These are phyloP conservation scores for Umbelopsis sp. DNA, from an alignment of 371 early-diverging fungal genomes.

Conservation along the genomic window DNA sequence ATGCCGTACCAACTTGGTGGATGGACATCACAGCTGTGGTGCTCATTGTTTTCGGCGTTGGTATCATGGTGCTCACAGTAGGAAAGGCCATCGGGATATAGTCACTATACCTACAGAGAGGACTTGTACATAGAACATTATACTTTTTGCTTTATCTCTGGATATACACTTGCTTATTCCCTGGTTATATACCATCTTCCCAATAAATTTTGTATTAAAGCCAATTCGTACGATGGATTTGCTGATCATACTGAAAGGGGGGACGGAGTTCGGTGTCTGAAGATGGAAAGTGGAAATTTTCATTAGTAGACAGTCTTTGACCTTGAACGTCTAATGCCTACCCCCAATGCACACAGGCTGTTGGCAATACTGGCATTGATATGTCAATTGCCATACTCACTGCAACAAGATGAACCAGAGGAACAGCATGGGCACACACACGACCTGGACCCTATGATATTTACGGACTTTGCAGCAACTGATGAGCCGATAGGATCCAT, in stretches of 20 bases:
- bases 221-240: no score
- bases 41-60: slow-evolving; percentile 29
- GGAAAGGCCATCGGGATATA: slow-evolving; percentile 24
- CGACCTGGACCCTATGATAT: slow-evolving; percentile 42
- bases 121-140: neutral
- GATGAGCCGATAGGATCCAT: slow-evolving; percentile 51
- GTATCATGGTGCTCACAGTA: slow-evolving; percentile 41
- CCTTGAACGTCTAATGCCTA: neutral
- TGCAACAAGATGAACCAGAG: slow-evolving; percentile 31
- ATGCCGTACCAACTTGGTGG: slow-evolving; percentile 24
- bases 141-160: neutral
- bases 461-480: slow-evolving; percentile 42
- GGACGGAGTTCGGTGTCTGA: neutral
- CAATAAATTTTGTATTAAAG: neutral
- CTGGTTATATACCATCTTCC: neutral
- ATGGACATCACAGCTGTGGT: slow-evolving; percentile 24
- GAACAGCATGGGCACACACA: slow-evolving; percentile 42
- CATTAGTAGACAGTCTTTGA: neutral
- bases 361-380: neutral
- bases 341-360: neutral
- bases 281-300: neutral
- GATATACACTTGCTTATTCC: neutral
- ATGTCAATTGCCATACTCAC: neutral
- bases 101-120: neutral
- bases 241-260: no score